Conservation (phyloP, 257 asterid genomes). For the Ehretia macrophylla region DNA sequence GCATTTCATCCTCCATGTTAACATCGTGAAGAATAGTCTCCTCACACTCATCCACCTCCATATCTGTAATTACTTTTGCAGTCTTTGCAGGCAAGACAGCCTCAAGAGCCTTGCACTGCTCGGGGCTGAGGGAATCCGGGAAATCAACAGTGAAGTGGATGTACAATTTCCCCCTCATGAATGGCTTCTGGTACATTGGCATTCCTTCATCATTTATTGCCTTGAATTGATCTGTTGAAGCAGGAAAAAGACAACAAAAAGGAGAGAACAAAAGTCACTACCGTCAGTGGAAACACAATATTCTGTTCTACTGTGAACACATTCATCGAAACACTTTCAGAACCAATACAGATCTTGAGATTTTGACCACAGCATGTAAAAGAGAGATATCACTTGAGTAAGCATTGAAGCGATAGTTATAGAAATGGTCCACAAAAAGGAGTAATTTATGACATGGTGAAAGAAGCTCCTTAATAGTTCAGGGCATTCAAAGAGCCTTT, state of each 20-base stretch:
- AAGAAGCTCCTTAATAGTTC: not conserved
- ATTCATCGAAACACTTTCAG: too few relatives aligned
- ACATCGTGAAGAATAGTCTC: slow-evolving; percentile 28
- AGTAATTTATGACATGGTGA: not conserved
- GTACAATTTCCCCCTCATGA: slow-evolving; percentile 30
- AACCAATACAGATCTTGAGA: too few relatives aligned
- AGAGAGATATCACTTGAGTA: too few relatives aligned
- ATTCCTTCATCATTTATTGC: slow-evolving; percentile 30
- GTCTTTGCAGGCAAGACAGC: slow-evolving; percentile 21
- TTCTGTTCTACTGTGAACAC: not conserved
- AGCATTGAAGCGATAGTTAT: too few relatives aligned
- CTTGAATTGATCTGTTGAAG: slow-evolving; percentile 20
- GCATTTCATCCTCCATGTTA: slow-evolving; percentile 30
- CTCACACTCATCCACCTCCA: slow-evolving; percentile 28
- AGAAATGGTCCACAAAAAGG: too few relatives aligned
- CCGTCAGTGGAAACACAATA: not conserved
- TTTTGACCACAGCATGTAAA: too few relatives aligned
- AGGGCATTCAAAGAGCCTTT: not conserved
- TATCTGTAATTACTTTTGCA: slow-evolving; percentile 7
- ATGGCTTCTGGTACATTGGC: slow-evolving; percentile 28
- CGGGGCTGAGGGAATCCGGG: slow-evolving; percentile 18
- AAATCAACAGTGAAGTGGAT: slow-evolving; percentile 26
- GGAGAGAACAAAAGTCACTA: not conserved
- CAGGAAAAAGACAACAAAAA: not conserved
- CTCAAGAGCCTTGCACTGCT: slow-evolving; percentile 23